phyloP scores from a whole-genome alignment of 352 stramenopile genomes.

The Phytophthora crassamura region DNA sequence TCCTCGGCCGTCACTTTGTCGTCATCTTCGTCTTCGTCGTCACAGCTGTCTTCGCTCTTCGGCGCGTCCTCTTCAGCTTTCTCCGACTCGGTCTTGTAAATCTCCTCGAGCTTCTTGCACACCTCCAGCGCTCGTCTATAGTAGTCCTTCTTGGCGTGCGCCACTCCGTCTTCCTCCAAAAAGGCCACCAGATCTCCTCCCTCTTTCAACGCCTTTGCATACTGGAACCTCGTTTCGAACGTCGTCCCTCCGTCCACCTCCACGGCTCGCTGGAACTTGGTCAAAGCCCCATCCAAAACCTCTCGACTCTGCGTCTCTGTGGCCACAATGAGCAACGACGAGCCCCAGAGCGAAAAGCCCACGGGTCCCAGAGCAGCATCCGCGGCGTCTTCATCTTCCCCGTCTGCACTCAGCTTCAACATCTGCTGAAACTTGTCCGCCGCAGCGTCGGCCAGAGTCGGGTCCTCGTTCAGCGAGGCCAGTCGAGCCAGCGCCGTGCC shows the following conservation, averaged over 20 bases:
- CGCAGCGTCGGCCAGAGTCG: conserved; percentile 70
- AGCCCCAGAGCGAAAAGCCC: conserved; percentile 82
- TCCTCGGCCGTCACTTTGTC: conserved; percentile 55
- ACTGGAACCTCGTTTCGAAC: conserved; percentile 86
- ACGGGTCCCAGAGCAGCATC: conserved; percentile 77
- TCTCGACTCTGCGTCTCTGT: conserved; percentile 67
- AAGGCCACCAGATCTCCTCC: conserved; percentile 72
- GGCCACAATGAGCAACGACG: conserved; percentile 76
- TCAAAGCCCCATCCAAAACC: conserved; percentile 65
- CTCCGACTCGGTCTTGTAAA: conserved; percentile 40
- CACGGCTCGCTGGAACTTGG: conserved; percentile 74
- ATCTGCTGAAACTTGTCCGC: conserved; percentile 88
- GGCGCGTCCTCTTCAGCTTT: conserved; percentile 17
- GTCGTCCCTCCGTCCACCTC: conserved; percentile 83
- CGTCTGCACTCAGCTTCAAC: conserved; percentile 37
- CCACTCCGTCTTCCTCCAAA: conserved; percentile 34
- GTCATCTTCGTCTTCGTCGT: conserved; percentile 40
- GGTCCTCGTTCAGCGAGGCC: conserved; percentile 79
- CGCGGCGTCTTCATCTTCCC: conserved; percentile 36
- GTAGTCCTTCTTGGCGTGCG: conserved; percentile 9
- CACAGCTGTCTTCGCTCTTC: conserved; percentile 9
- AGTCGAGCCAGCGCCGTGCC: conserved; percentile 77
- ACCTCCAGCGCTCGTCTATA: conserved; percentile 31
- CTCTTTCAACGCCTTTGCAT: conserved; percentile 81
- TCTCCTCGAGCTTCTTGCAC: conserved; percentile 44